phyloP scores from a whole-genome alignment of 192 early-diverging fungal genomes.

The Umbelopsis ramanniana region DNA sequence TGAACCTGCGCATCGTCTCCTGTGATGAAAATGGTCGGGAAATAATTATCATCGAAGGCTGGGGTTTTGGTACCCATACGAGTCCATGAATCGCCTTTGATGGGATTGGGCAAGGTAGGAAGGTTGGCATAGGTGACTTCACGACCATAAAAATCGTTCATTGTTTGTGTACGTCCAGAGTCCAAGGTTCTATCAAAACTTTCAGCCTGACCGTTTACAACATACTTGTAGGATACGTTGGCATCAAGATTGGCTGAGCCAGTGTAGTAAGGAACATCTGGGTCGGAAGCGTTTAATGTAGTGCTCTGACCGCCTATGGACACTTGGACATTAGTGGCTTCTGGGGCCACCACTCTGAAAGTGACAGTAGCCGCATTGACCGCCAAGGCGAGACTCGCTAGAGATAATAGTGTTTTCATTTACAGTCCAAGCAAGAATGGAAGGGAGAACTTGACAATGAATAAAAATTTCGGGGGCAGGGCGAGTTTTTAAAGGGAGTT shows the following conservation, averaged over 20 bases:
- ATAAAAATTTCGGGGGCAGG: background rate
- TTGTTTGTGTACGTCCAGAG: conserved; percentile 24
- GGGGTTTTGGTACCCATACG: conserved; percentile 37
- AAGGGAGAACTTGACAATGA: conserved; percentile 1
- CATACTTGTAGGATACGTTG: conserved; percentile 48
- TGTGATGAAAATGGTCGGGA: conserved; percentile 47
- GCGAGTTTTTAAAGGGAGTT: background rate
- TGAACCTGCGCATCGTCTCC: conserved; percentile 33
- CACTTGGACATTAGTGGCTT: conserved; percentile 42
- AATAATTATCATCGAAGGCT: conserved; percentile 50
- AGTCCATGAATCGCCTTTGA: conserved; percentile 44
- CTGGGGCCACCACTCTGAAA: conserved; percentile 51
- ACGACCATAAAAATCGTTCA: conserved; percentile 49
- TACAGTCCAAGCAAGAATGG: background rate
- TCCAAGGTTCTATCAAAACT: conserved; percentile 47
- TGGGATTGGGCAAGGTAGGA: conserved; percentile 43
- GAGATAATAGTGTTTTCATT: conserved; percentile 20
- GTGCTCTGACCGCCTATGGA: conserved; percentile 39
- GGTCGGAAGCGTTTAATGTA: conserved; percentile 37
- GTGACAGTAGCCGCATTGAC: conserved; percentile 45
- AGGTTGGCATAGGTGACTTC: conserved; percentile 51
- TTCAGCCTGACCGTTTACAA: conserved; percentile 41
- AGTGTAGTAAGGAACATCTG: conserved; percentile 43
- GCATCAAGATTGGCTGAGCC: conserved; percentile 41
- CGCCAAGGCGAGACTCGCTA: conserved; percentile 28